Evolutionary conservation across 768 basidiomycete species (phyloP), one percentile per base, ranked within the genome.

Genomic region (Astraeus odoratus): DNA sequence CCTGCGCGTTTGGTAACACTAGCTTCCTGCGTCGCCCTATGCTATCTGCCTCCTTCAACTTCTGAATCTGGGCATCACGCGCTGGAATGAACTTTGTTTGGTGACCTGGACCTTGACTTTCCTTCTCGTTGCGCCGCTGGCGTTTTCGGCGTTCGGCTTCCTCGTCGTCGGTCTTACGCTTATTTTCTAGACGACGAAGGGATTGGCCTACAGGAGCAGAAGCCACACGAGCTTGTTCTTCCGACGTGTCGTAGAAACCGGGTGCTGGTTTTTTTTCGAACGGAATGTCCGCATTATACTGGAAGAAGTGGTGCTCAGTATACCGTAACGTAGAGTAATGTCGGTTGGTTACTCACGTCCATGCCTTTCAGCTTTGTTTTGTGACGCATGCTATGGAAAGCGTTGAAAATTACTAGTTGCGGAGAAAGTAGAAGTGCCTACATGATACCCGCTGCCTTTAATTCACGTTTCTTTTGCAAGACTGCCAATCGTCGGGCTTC

Each of bases 361-460:
- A 98, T 98, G 44, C 94, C 94, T 65, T 88, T 95, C 68, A 86
- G 84, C 70, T 98, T 98, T 4, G 85, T 80, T 70, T 97, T 96
- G 58, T 85, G 80, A 19, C 94, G 85, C 81, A 94, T 89, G 52
- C 88, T 92, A 46, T 23, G 42, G 34, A 43, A 13, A 24, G 27
- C 48, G 30, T 57, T 48, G 1, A 46, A 29, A 29, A 12, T 6
- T 29, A 29, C 12, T 6, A 12, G 27, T 12, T 12, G 12, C 6
- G 7, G 27, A 29, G 27, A 12, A 29, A 12, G 27, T 4, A 42
- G 38, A 19, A 12, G 31, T 39, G 43, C 83, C 36, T 57, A 86
- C 86, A 98, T 91, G 61, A 99, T 97, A 51, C 96, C 96, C 30
- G 96, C 96, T 2, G 93, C 93, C 65, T 98, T 99, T 51, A 99